Base-by-base conservation (phyloP, 2,329 filamentous ascomycete species). In the Camptophora hylomeconis region DNA sequence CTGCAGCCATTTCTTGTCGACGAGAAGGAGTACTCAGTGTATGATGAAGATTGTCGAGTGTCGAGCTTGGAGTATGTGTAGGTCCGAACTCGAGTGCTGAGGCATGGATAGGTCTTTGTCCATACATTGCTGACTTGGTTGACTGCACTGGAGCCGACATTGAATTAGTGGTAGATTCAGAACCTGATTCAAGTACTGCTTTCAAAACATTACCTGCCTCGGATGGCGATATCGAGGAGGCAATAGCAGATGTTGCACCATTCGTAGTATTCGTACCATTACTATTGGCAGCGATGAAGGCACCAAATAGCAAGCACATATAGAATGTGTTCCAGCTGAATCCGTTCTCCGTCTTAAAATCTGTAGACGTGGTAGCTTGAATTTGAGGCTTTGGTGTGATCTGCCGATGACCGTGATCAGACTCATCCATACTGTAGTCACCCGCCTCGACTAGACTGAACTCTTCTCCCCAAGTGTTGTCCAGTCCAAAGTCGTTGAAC, bases 291-390 rank as follows among this genome's bases (percentile, higher is more conserved):
- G 89, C 79, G 45, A 95, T 84, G 51, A 94, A 93, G 30, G 89
- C 89, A 50, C 89, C 89, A 41, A 93, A 86, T 31, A 98, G 78
- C 50, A 98, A 80, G 44, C 94, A 80, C 83, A 94, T 92, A 78
- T 53, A 95, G 67, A 46, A 95, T 60, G 47, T 82, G 72, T 62
- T 61, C 58, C 58, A 62, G 48, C 58, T 61, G 47, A 61, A 60
- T 28, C 83, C 81, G 46, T 86, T 80, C 43, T 82, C 76, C 37
- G 75, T 68, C 35, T 65, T 41, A 22, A 35, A 29, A 20, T 42
- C 37, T 16, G 25, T 21, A 4, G 37, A 15, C 11, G 19, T 17
- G 5, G 17, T 19, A 7, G 28, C 23, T 5, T 36, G 27, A 3
- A 30, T 27, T 2, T 35, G 23, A 20, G 52, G 41, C 34, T 58